phyloP scores from a whole-genome alignment of 2,329 filamentous ascomycete genomes.

The Nemania serpens region DNA sequence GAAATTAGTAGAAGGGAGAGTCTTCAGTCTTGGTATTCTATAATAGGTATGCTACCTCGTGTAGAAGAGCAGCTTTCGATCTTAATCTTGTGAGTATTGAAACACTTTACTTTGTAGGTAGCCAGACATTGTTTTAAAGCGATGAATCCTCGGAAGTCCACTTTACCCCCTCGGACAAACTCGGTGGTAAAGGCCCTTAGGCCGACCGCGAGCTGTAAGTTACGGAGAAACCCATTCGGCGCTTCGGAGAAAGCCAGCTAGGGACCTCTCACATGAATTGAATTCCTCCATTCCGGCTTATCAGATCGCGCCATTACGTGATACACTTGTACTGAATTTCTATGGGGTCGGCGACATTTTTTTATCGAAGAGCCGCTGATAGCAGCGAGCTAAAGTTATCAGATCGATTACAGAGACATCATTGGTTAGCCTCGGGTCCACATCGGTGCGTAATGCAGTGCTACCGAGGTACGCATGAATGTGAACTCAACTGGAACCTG shows the following conservation, averaged over 20 bases:
- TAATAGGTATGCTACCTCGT: neutral
- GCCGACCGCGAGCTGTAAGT: conserved; percentile 6
- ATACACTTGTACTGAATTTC: neutral
- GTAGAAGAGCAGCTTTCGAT: too few relatives aligned
- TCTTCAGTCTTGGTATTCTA: neutral
- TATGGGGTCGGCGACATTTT: neutral
- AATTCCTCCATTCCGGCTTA: conserved; percentile 10
- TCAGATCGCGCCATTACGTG: conserved; percentile 20
- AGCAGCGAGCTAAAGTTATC: conserved; percentile 21
- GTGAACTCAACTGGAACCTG: neutral
- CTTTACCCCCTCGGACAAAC: conserved; percentile 16
- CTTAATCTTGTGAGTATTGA: too few relatives aligned
- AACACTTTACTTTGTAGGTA: too few relatives aligned
- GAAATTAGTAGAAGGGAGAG: neutral
- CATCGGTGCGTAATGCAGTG: neutral
- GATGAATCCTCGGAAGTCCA: neutral
- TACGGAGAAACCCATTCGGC: conserved; percentile 19
- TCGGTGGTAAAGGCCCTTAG: conserved; percentile 20
- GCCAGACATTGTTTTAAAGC: neutral
- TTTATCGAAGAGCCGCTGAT: neutral
- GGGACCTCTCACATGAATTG: neutral
- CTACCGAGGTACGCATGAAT: neutral
- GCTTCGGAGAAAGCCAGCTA: neutral
- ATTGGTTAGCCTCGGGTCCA: conserved; percentile 11
- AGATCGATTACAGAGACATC: conserved; percentile 13